phyloP scores from a whole-genome alignment of 2,329 filamentous ascomycete genomes.

The Aspergillaceae sp. region DNA sequence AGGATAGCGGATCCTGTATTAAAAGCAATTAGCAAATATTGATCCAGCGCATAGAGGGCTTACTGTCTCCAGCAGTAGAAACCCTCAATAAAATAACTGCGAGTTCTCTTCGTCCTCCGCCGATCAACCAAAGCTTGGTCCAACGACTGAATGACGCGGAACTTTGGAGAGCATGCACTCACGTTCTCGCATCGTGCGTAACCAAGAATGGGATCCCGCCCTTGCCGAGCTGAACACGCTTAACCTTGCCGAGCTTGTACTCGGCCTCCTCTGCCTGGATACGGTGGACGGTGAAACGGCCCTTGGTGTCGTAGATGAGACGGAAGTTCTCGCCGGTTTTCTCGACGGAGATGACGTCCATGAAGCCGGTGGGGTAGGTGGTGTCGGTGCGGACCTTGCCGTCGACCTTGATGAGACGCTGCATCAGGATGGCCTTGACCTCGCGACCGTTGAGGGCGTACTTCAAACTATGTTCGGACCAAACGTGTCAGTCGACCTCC shows the following conservation, averaged over 20 bases:
- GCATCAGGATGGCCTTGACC: slow-evolving; percentile 96
- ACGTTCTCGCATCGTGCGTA: slow-evolving; percentile 99
- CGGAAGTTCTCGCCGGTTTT: slow-evolving; percentile 99
- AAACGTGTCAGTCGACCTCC: slow-evolving; percentile 7
- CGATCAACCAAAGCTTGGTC: slow-evolving; percentile 89
- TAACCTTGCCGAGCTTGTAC: slow-evolving; percentile 99
- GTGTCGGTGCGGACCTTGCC: slow-evolving; percentile 98
- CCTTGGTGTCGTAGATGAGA: slow-evolving; percentile 99
- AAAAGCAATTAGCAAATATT: slow-evolving; percentile 25
- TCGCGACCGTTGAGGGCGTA: slow-evolving; percentile 99
- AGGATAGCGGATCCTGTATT: slow-evolving; percentile 89
- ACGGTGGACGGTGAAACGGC: slow-evolving; percentile 99
- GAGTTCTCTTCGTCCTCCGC: slow-evolving; percentile 29
- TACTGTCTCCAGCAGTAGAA: slow-evolving; percentile 24
- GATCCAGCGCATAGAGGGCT: slow-evolving; percentile 12
- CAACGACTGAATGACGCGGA: slow-evolving; percentile 99
- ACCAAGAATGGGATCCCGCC: slow-evolving; percentile 99
- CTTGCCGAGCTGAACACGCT: slow-evolving; percentile 97
- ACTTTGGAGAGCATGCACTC: slow-evolving; percentile 59
- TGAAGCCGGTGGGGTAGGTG: slow-evolving; percentile 96
- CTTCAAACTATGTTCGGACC: slow-evolving; percentile 68
- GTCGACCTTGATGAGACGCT: slow-evolving; percentile 99
- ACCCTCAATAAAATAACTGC: not conserved
- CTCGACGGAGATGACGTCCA: slow-evolving; percentile 99
- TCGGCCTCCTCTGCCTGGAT: slow-evolving; percentile 97